Evolutionary conservation across 1,139 yeast species (phyloP), one percentile per base, ranked within the genome.

Genomic region (Hyphopichia buzzinii): DNA sequence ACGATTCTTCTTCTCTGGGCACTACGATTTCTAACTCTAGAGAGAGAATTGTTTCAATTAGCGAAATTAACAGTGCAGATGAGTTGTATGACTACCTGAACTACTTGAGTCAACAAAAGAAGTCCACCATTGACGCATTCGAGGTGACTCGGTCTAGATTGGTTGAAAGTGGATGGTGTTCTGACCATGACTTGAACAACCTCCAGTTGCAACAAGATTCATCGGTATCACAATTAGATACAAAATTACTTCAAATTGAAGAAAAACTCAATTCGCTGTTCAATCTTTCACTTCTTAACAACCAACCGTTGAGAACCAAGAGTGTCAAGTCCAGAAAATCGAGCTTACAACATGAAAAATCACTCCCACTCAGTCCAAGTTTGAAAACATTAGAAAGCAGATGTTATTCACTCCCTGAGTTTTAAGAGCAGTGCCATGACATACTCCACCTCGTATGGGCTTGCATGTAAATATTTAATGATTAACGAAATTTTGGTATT

Each of bases 131-230:
- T 29, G 65, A 63, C 14, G 70, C 71, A 3, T 71, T 59, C 43
- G 64, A 57, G 30, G 47, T 55, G 17, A 64, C 75, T n/a, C 63
- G 53, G 36, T 51, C 55, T 32, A 55, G 67, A 37, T 57, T 71
- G 39, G 40, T 48, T 19, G 59, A 57, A 29, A 61, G 68, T 35
- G 77, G 77, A 2, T 71, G 77, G 77, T 69, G 74, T 44, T 67
- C 74, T 2, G 50, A 50, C 25, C 67, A 67, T 41, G 76, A 71
- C 47, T 59, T 71, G 49, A 60, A 67, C 41, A 69, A 67, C 50
- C 54, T 68, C 35, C 64, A 59, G 43, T 46, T 64, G 27, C 73
- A 67, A 42, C 60, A 60, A 41, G 67, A 63, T 42, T 41, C 60
- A 11, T 55, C 62, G 21, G 39, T 55, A 27, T 44, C 59, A 39